phyloP scores from a whole-genome alignment of 129 eudicot genomes.

The Escallonia herrerae region DNA sequence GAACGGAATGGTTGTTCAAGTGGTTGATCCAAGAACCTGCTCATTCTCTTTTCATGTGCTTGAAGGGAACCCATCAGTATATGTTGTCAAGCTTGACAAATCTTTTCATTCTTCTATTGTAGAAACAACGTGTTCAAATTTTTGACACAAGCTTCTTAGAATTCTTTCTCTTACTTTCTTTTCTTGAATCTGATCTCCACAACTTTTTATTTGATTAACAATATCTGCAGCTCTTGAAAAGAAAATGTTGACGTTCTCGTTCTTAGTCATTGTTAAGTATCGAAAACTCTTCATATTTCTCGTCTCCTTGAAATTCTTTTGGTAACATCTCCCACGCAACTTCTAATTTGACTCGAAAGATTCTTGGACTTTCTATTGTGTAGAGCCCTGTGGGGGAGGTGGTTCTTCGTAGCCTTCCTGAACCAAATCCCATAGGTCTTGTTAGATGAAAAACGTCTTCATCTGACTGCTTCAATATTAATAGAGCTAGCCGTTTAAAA shows the following conservation, averaged over 20 bases:
- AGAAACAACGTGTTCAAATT: slow-evolving; percentile 1
- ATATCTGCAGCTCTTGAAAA: not conserved
- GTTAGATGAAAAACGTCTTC: no score
- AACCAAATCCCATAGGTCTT: no score
- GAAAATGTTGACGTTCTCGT: not conserved
- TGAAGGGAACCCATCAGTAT: not conserved
- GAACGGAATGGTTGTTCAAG: slow-evolving; percentile 5
- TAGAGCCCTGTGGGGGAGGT: no score
- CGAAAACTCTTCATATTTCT: no score
- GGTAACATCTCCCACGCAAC: no score
- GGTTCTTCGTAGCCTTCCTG: no score
- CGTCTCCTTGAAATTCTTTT: no score
- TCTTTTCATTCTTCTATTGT: slow-evolving; percentile 8
- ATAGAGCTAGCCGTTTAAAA: no score
- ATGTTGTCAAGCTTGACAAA: not conserved
- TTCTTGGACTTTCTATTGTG: no score
- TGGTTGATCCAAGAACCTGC: not conserved
- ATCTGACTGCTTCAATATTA: no score
- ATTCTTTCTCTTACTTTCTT: not conserved
- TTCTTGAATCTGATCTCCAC: slow-evolving; percentile 3
- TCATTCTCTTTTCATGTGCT: slow-evolving; percentile 6
- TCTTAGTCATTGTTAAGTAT: not conserved
- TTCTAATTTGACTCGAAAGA: no score
- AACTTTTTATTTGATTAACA: not conserved
- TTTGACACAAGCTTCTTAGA: not conserved